These are phyloP conservation scores for Puccinia horiana DNA, from an alignment of 1,284 basidiomycete genomes.

Conservation along the genomic window DNA sequence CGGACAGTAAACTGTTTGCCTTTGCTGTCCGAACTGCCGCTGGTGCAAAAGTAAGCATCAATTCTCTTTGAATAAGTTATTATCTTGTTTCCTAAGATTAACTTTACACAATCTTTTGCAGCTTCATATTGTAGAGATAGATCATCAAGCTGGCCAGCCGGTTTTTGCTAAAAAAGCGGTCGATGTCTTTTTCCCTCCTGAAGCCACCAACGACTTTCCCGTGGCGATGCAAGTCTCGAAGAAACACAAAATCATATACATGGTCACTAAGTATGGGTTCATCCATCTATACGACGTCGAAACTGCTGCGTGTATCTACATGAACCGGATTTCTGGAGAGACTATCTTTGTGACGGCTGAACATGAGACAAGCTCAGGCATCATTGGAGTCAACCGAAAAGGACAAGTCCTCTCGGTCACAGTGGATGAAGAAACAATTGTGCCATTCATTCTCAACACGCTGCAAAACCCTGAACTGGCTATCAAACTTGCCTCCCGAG, in stretches of 20 bases:
- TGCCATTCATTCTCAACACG: conserved; percentile 89
- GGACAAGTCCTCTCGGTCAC: conserved; percentile 97
- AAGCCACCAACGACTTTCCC: conserved; percentile 98
- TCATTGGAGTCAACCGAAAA: conserved; percentile 99
- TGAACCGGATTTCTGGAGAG: conserved; percentile 99
- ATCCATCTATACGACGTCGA: conserved; percentile 99
- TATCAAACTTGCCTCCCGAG: conserved; percentile 95
- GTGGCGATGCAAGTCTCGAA: conserved; percentile 99
- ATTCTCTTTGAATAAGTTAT: neutral
- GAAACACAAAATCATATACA: conserved; percentile 94
- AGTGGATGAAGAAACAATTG: conserved; percentile 92
- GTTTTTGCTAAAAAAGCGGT: conserved; percentile 93
- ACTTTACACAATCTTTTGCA: conserved; percentile 57
- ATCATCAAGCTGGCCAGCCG: conserved; percentile 92
- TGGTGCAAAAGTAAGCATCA: conserved; percentile 78
- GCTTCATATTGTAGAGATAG: conserved; percentile 98
- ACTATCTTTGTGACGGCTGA: conserved; percentile 99
- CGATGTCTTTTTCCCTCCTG: conserved; percentile 98
- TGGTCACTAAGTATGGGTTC: conserved; percentile 99
- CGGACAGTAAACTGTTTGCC: conserved; percentile 86
- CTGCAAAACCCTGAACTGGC: conserved; percentile 98
- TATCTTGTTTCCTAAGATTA: conserved; percentile 8
- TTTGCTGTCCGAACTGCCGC: conserved; percentile 94
- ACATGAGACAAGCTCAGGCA: conserved; percentile 89
- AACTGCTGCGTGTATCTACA: conserved; percentile 97